Base-by-base conservation (phyloP, 2,329 filamentous ascomycete genomes). In the Fusarium penzigii region DNA sequence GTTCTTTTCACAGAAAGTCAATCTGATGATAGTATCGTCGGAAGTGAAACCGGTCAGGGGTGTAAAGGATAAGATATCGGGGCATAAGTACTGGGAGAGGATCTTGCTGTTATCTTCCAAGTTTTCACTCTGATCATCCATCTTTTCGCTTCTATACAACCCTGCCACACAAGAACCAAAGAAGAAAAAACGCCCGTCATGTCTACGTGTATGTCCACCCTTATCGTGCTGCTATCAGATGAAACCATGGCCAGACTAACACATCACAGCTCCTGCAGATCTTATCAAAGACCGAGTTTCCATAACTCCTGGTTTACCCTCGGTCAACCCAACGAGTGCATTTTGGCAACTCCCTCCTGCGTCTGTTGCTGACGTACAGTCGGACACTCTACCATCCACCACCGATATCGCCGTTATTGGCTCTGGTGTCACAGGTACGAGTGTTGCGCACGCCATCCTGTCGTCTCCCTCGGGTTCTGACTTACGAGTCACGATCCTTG, bases 331-430 rank as follows among this genome's bases (percentile, higher is more conserved):
- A 5, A 66, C 63, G 2, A 39, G 41, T 17, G 45, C 45, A 10
- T 39, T 43, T 3, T 54, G 52, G 52, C 52, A 54, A 44, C 29
- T 45, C 3, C 52, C 52, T 16, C 52, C 45, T 6, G 16, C 52
- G 2, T n/a, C 34, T 0, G 17, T 55, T 2, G 58, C 64, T 0
- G 52, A 45, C 11, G 58, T 52, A 46, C 65, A 62, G 43, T 48
- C 64, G 8, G 20, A 46, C 6, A 7, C 13, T n/a, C 55, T 66
- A 12, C 61, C 61, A 11, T 5, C 17, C 1, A 32, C n/a, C 5
- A 61, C 61, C 2, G 64, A 67, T 41, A 48, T 62, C 34, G 64
- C 55, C 13, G 55, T 68, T 36, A 65, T 68, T 29, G 65, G 64
- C 17, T 67, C 65, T 3, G 65, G 65, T 11, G 52, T 66, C 6